Evolutionary conservation across 2,329 filamentous ascomycete species (phyloP).

Genomic region (Rhynchosporium graminicola): DNA sequence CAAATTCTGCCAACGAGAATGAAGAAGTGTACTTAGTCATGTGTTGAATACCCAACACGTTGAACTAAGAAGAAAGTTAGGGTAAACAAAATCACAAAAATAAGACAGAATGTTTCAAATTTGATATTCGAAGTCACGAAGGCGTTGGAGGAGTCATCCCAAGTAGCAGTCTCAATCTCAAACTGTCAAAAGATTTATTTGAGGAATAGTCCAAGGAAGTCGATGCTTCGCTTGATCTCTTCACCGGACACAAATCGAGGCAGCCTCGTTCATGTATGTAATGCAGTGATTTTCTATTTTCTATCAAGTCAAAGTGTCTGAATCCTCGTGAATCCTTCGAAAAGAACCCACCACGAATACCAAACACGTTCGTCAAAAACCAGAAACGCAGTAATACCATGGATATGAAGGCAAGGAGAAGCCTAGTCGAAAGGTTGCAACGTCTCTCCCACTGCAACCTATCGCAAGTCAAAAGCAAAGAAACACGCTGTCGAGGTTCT

Average conservation of each 20-base stretch:
- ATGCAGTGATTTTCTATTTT: conserved; percentile 28
- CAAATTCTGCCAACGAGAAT: conserved; percentile 19
- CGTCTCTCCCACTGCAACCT: conserved; percentile 54
- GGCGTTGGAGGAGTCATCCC: too few species aligned
- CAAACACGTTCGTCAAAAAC: conserved; percentile 5
- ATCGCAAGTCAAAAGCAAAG: conserved; percentile 34
- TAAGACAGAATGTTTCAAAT: too few species aligned
- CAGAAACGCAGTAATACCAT: conserved; percentile 1
- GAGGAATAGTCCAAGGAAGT: too few species aligned
- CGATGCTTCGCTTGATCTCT: too few species aligned
- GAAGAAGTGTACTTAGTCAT: conserved; percentile 5
- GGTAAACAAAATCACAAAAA: too few species aligned
- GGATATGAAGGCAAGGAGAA: conserved; percentile 25
- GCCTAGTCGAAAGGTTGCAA: conserved; percentile 35
- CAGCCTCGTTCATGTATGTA: conserved; percentile 3
- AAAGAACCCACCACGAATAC: conserved; percentile 4
- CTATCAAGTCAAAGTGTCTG: conserved; percentile 32
- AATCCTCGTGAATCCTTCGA: conserved; percentile 9
- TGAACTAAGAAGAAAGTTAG: neutral
- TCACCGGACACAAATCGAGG: neutral
- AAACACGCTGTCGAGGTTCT: conserved; percentile 43
- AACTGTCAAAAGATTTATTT: too few species aligned
- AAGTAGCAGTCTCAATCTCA: too few species aligned
- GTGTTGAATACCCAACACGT: conserved; percentile 26
- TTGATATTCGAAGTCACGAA: too few species aligned